Evolutionary conservation across 2,329 filamentous ascomycete genomes (phyloP).

Genomic region (Chaetomium sp.): DNA sequence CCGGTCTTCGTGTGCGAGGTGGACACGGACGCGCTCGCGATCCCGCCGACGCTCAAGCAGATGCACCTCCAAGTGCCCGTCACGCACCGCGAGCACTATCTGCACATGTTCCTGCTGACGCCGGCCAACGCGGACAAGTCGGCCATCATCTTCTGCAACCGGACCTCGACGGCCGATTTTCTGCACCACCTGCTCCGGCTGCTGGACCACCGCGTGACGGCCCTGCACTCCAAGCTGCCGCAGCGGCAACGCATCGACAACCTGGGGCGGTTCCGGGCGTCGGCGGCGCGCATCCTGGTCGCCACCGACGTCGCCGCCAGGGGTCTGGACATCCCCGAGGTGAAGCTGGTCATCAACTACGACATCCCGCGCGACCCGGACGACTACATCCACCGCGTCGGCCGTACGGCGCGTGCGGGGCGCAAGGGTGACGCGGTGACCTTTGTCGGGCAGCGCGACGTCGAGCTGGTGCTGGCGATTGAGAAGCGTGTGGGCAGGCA

Average conservation of each 20-base stretch:
- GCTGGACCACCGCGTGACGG: conserved; percentile 86
- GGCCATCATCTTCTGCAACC: conserved; percentile 92
- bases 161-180: conserved; percentile 83
- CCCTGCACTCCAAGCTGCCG: conserved; percentile 82
- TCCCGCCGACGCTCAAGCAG: conserved; percentile 80
- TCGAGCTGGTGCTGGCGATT: conserved; percentile 86
- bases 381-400: conserved; percentile 96
- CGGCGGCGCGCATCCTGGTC: conserved; percentile 84
- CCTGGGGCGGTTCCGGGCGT: conserved; percentile 85
- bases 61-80: conserved; percentile 86
- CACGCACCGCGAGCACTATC: conserved; percentile 91
- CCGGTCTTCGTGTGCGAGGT: conserved; percentile 89
- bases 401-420: conserved; percentile 91
- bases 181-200: conserved; percentile 85
- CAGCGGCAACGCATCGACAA: conserved; percentile 86
- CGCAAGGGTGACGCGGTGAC: conserved; percentile 80
- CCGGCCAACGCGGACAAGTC: conserved; percentile 73
- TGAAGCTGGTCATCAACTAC: conserved; percentile 89
- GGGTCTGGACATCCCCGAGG: conserved; percentile 93
- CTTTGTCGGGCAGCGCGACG: conserved; percentile 89
- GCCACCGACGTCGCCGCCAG: conserved; percentile 94
- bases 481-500: conserved; percentile 77
- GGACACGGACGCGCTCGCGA: conserved; percentile 71
- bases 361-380: conserved; percentile 95
- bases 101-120: conserved; percentile 85